phyloP scores from a whole-genome alignment of 1,284 basidiomycete genomes.

The Tilletia horrida region DNA sequence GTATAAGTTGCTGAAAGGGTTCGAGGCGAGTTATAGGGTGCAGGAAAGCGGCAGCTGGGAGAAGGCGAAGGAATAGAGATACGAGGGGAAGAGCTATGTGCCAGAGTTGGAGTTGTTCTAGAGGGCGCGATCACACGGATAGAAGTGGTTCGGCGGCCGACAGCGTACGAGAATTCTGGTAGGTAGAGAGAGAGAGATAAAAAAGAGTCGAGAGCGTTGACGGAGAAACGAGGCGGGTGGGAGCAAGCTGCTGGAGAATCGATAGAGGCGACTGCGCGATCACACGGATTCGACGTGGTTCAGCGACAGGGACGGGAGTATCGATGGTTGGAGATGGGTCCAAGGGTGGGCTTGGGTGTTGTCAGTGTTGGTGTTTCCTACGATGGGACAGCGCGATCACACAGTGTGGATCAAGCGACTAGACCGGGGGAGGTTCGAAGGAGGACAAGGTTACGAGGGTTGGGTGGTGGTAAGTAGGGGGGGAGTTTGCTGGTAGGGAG shows the following conservation, averaged over 20 bases:
- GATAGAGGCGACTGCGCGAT: not conserved
- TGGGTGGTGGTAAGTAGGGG: not conserved
- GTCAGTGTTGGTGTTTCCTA: not conserved
- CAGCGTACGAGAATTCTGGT: not conserved
- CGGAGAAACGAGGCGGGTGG: not conserved
- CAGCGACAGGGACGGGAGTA: not conserved
- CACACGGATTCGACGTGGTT: constrained; percentile 5
- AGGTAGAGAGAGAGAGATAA: not conserved
- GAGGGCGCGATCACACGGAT: constrained; percentile 8
- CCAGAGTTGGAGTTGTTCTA: not conserved
- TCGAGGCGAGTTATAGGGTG: too few relatives aligned
- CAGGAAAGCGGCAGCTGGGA: too few relatives aligned
- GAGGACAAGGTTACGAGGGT: not conserved
- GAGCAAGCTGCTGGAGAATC: not conserved
- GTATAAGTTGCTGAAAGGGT: too few relatives aligned
- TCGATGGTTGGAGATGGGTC: not conserved
- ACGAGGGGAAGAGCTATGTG: not conserved
- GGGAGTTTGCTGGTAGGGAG: constrained; percentile 1
- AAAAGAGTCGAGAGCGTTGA: constrained; percentile 2
- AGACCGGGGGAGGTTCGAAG: not conserved
- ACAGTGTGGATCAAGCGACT: constrained; percentile 3
- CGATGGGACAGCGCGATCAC: not conserved
- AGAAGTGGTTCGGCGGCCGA: constrained; percentile 11
- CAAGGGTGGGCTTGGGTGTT: not conserved
- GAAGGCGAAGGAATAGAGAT: too few relatives aligned